A percentile compares a stretch with the other conserved stretches of the same genome.
These are phyloP conservation scores for Acanthamoeba sp. DNA, from an alignment of 208 protist species.

Conservation along the genomic window DNA sequence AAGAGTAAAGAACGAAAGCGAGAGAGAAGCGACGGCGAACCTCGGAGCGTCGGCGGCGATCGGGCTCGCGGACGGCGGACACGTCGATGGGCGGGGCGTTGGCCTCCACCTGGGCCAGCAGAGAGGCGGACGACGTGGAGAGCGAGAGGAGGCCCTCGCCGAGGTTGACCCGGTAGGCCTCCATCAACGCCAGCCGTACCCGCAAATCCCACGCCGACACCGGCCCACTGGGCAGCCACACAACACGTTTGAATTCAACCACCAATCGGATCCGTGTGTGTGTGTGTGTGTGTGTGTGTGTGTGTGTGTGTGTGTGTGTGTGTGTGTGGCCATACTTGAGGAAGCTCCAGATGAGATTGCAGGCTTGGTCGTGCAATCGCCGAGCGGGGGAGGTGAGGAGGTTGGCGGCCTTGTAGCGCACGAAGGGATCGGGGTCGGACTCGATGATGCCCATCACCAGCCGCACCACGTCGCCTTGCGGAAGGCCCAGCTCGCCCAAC, in stretches of 20 bases:
- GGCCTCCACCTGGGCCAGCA: slow-evolving; percentile 43
- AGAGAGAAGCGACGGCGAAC: neutral
- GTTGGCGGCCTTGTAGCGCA: slow-evolving; percentile 20
- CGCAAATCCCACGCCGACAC: slow-evolving; percentile 13
- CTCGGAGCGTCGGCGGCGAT: slow-evolving; percentile 9
- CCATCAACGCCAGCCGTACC: neutral
- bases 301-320: neutral
- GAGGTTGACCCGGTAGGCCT: neutral
- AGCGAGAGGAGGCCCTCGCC: slow-evolving; percentile 12
- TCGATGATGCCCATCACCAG: slow-evolving; percentile 8
- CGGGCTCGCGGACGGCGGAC: neutral
- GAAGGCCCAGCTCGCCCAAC: slow-evolving; percentile 18
- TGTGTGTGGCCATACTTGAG: neutral
- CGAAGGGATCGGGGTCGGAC: slow-evolving; percentile 5
- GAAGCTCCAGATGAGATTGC: neutral
- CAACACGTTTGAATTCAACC: too few relatives aligned
- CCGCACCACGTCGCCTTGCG: slow-evolving; percentile 9
- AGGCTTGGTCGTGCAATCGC: neutral
- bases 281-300: neutral
- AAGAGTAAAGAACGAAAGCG: neutral
- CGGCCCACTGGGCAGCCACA: neutral
- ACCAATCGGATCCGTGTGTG: neutral
- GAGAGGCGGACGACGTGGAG: neutral
- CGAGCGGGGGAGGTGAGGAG: neutral
- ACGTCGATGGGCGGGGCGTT: neutral